phyloP scores from a whole-genome alignment of 805 yeast genomes.

The Saccharomycodes ludwigii region DNA sequence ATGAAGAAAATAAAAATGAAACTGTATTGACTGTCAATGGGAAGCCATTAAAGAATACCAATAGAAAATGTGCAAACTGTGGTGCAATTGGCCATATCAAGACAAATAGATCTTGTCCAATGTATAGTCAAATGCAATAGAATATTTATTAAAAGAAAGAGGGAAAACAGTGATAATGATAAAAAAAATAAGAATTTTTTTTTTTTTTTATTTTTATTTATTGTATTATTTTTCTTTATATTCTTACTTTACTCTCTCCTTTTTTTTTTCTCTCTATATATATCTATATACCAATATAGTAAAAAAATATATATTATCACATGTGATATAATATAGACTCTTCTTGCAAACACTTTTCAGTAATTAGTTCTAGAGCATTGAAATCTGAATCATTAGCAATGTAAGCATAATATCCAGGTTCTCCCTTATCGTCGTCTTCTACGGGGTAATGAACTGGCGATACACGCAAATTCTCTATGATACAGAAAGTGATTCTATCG shows the following conservation, averaged over 20 bases:
- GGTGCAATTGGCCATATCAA: constrained; percentile 93
- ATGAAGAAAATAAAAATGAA: constrained; percentile 2
- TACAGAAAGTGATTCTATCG: constrained; percentile 25
- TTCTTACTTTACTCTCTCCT: too few species aligned
- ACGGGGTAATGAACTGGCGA: constrained; percentile 22
- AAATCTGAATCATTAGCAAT: constrained; percentile 20
- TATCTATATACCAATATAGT: constrained; percentile 12
- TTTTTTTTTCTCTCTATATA: too few species aligned
- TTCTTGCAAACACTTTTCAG: constrained; percentile 16
- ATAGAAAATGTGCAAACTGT: constrained; percentile 86
- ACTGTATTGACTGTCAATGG: constrained; percentile 15
- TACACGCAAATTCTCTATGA: constrained; percentile 21
- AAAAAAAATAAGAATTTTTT: neutral
- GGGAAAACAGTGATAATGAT: neutral
- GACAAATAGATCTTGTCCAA: constrained; percentile 81
- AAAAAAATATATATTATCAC: constrained; percentile 10
- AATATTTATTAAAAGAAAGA: neutral
- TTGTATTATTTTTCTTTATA: too few species aligned
- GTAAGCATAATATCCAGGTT: constrained; percentile 24
- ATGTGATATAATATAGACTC: constrained; percentile 18
- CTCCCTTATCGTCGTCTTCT: constrained; percentile 20
- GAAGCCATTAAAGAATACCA: constrained; percentile 26
- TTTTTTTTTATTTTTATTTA: neutral
- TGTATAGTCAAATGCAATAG: constrained; percentile 47
- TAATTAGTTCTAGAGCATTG: constrained; percentile 8